Base-by-base conservation (phyloP, 2,329 filamentous ascomycete genomes). In the Beauveria australis region DNA sequence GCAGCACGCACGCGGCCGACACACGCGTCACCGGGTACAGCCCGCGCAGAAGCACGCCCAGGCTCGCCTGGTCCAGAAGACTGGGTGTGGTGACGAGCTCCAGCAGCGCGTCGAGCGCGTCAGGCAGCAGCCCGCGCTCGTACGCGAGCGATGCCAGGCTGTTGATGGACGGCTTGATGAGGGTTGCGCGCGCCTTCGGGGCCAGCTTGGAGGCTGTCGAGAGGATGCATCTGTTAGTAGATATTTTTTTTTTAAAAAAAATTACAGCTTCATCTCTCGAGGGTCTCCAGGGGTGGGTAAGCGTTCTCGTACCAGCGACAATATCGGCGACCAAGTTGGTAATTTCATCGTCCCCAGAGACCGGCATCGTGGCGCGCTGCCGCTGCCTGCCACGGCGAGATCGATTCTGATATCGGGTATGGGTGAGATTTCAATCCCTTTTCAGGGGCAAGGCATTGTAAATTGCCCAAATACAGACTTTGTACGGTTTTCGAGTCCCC, bases 41-140 rank as follows among this genome's bases (percentile, higher is more conserved):
- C 63, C 88, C 89, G 64, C 86, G 89, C 66, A 91, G 74, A 53
- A 95, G 76, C 30, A 79, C 82, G 16, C 82, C 85, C 30, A 88
- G 79, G 65, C 86, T 91, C 30, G 85, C 85, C 72, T 94, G 91
- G 71, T 94, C 90, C 24, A 96, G 80, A 66, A 87, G 78, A 66
- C 80, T 89, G 52, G 85, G 85, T 24, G 78, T 77, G 22, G 86
- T 87, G 65, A 91, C 73, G 60, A 93, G 77, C 61, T 86, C 81
- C 65, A 94, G 75, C 37, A 95, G 77, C 58, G 80, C 78, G 59
- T 79, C 75, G 53, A 95, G 78, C 30, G 82, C 79, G 44, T 80
- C 76, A 7, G 81, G 78, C 46, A 84, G 75, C 57, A 94, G 78
- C 8, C 91, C 91, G 61, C 81, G 77, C 63, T 88, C 84, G 72